These are phyloP conservation scores for Ogataea pilisensis DNA, from an alignment of 805 yeast species.

Conservation along the genomic window DNA sequence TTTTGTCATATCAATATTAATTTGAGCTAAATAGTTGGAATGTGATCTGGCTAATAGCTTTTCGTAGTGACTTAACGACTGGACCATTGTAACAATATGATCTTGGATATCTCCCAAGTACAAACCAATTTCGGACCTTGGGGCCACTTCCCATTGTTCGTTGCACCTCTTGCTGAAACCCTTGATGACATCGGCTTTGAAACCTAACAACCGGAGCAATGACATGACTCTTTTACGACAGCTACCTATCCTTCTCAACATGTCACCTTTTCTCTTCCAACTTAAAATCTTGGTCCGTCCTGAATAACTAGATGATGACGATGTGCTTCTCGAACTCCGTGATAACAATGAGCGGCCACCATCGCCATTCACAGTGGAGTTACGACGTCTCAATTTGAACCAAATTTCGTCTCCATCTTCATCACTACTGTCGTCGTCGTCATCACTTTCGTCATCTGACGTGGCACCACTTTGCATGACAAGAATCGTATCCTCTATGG, in stretches of 20 bases:
- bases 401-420: slow-evolving; percentile 37
- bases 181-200: slow-evolving; percentile 96
- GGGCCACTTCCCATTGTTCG: slow-evolving; percentile 77
- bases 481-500: slow-evolving; percentile 89
- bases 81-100: slow-evolving; percentile 96
- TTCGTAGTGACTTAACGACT: slow-evolving; percentile 89
- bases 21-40: slow-evolving; percentile 92
- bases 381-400: slow-evolving; percentile 27
- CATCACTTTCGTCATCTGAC: slow-evolving; percentile 40
- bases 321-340: slow-evolving; percentile 7
- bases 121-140: slow-evolving; percentile 85
- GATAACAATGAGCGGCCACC: slow-evolving; percentile 16
- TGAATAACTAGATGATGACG: slow-evolving; percentile 14
- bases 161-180: slow-evolving; percentile 90
- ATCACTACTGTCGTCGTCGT: slow-evolving; percentile 35
- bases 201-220: slow-evolving; percentile 73
- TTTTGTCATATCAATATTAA: slow-evolving; percentile 95
- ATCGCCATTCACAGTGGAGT: slow-evolving; percentile 26
- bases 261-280: slow-evolving; percentile 92
- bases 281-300: slow-evolving; percentile 42
- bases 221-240: slow-evolving; percentile 94
- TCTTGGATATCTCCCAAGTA: slow-evolving; percentile 96
- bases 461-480: slow-evolving; percentile 72
- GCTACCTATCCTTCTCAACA: slow-evolving; percentile 93
- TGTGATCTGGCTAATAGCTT: slow-evolving; percentile 92